A percentile compares a stretch with the other conserved stretches of the same genome.
These are phyloP conservation scores for Talaromyces rugulosus DNA, from an alignment of 2,329 filamentous ascomycete genomes.

Conservation along the genomic window DNA sequence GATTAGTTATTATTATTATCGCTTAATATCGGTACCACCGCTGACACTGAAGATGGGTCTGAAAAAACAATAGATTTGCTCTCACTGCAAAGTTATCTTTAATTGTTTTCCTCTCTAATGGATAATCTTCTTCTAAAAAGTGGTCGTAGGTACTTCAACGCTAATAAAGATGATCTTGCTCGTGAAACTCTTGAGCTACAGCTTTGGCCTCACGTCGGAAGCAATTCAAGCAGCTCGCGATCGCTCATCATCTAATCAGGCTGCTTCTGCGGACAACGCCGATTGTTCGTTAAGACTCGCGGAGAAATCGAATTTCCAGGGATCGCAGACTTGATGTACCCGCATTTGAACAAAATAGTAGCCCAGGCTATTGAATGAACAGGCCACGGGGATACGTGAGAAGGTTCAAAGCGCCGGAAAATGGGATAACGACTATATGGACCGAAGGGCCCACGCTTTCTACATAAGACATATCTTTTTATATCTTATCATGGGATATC, in stretches of 20 bases:
- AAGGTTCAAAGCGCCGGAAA: not conserved
- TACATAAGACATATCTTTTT: not conserved
- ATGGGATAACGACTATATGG: not conserved
- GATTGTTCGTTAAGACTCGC: constrained; percentile 25
- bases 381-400: not conserved
- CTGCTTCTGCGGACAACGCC: not conserved
- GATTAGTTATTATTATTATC: too few relatives aligned
- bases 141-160: too few relatives aligned
- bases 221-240: constrained; percentile 1
- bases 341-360: constrained; percentile 33
- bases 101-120: too few relatives aligned
- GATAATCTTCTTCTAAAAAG: too few relatives aligned
- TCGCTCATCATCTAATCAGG: not conserved
- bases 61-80: too few relatives aligned
- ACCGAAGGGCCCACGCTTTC: not conserved
- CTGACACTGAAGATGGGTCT: too few relatives aligned
- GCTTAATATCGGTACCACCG: too few relatives aligned
- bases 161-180: not conserved
- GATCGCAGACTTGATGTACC: constrained; percentile 48
- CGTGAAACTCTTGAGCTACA: not conserved
- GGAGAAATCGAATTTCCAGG: constrained; percentile 43
- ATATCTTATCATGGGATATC: not conserved
- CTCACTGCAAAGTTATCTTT: too few relatives aligned
- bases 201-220: not conserved
- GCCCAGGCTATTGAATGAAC: constrained; percentile 1